Base-by-base conservation (phyloP, 2,329 filamentous ascomycete genomes). In the Graphilbum fragrans region DNA sequence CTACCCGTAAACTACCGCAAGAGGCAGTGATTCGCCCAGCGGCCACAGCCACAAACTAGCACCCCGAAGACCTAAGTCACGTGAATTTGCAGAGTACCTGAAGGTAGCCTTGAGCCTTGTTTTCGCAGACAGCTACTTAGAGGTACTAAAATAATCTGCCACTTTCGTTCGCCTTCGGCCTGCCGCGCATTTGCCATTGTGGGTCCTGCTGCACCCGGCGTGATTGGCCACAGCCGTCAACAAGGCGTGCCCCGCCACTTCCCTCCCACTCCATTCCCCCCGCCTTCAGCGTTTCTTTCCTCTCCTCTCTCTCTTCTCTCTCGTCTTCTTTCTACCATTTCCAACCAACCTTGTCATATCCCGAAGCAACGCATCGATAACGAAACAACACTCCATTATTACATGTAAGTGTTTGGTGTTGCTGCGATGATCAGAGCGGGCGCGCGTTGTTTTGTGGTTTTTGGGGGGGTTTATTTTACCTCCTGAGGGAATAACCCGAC, bases 211-310 rank as follows among this genome's bases (percentile, higher is more conserved):
- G 6, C 2, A 4, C 19, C 2, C 5, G 7, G 17, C 9, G 0
- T 47, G 35, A 49, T 49, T 48, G 46, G 48, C 18, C 16, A 1
- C 11, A 2, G 29, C 3, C 17, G 14, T 29, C 35, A 35, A 21
- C 35, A 43, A 41, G 41, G 44, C 42, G 44, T 48, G 48, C 48
- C 48, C 48, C 48, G 48, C 48, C 48, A 49, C 46, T 32, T 16
- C 22, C 32, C 37, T 38, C 34, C 38, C 31, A 32, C 41, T 41
- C 36, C 25, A 34, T 44, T 41, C 44, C 46, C 43, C 39, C n/a
- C n/a, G n/a, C n/a, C n/a, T n/a, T n/a, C n/a, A n/a, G n/a, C 39
- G 43, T 45, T 39, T 37, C 39, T 32, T 41, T 34, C 35, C 43
- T 39, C 37, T 33, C 45, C 20, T 37, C 23, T 40, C 39, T 35